Evolutionary conservation across 148 eudicot genomes (phyloP).

Genomic region (Agrostemma githago): DNA sequence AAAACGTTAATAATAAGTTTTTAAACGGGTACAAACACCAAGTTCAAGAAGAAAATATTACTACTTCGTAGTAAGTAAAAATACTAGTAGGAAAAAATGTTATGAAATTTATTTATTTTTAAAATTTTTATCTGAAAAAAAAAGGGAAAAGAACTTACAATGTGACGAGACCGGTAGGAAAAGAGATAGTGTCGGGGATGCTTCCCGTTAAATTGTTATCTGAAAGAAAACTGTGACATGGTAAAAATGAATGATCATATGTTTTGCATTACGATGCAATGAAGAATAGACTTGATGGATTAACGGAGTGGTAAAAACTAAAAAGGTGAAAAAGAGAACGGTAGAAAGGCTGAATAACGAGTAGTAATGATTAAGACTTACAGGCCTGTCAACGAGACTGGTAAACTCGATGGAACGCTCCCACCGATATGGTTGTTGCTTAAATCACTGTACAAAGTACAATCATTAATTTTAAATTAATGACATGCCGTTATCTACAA

Average conservation of each 20-base stretch:
- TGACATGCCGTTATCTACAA: too few species aligned
- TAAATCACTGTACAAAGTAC: conserved; percentile 52
- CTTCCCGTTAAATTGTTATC: conserved; percentile 42
- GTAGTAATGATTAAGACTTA: conserved; percentile 30
- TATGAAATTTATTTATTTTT: too few species aligned
- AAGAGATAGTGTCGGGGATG: conserved; percentile 16
- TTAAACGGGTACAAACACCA: too few species aligned
- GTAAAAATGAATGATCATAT: neutral
- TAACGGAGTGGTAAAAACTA: neutral
- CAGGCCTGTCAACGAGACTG: conserved; percentile 58
- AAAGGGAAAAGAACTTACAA: neutral
- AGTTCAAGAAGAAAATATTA: too few species aligned
- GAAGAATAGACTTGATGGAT: neutral
- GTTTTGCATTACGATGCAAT: neutral
- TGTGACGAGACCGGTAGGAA: conserved; percentile 5
- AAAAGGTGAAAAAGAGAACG: neutral
- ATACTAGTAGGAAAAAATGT: too few species aligned
- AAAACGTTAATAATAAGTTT: too few species aligned
- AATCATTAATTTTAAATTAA: conserved; percentile 9
- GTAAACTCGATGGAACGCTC: conserved; percentile 72
- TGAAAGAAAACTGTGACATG: conserved; percentile 72
- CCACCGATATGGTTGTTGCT: conserved; percentile 89
- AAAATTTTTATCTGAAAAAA: too few species aligned
- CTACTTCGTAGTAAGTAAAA: too few species aligned
- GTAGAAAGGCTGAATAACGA: neutral